Evolutionary conservation across 2,329 filamentous ascomycete species (phyloP).

Genomic region (Colletotrichum euphorbiae): DNA sequence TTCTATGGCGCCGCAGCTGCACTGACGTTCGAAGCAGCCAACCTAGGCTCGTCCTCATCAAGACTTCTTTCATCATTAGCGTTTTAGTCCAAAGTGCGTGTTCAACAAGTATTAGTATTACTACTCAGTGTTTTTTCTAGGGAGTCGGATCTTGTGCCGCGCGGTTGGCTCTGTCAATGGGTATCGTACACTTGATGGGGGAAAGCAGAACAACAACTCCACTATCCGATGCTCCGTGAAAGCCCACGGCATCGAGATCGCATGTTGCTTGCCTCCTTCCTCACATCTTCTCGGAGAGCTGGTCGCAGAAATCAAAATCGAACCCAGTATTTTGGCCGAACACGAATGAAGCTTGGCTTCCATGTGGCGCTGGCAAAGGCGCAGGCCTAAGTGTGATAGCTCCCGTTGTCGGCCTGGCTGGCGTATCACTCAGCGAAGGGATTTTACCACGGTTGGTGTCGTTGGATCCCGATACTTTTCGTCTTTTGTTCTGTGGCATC

Average conservation of each 20-base stretch:
- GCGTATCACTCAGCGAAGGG: neutral
- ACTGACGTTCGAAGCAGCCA: too few relatives aligned
- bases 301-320: neutral
- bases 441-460: neutral
- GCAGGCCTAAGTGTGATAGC: neutral
- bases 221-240: neutral
- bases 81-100: neutral
- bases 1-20: too few relatives aligned
- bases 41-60: too few relatives aligned
- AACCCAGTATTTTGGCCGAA: neutral
- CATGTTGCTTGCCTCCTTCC: neutral
- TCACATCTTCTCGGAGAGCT: neutral
- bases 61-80: neutral
- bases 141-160: neutral
- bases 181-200: neutral
- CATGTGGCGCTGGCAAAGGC: neutral
- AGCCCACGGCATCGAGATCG: neutral
- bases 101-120: conserved; percentile 9
- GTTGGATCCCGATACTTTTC: neutral
- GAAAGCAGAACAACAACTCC: neutral
- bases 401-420: neutral
- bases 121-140: conserved; percentile 10
- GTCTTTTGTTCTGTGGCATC: conserved; percentile 14
- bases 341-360: conserved; percentile 1
- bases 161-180: neutral